Base-by-base conservation (phyloP, 2,329 filamentous ascomycete species). In the Cadophora luteo-olivacea region DNA sequence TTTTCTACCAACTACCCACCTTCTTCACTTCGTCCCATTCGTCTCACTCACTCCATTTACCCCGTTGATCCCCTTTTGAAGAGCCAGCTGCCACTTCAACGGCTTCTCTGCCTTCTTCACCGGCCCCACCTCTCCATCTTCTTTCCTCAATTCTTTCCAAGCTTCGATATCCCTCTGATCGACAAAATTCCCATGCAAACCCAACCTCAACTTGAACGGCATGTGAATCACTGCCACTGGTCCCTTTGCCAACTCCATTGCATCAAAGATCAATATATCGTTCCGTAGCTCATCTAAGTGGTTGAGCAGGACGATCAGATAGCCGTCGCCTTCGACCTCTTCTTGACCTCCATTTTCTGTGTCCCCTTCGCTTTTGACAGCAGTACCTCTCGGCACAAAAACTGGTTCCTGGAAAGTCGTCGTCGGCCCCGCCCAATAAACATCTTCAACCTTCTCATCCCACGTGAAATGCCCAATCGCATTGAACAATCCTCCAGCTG, bases 281-380 rank as follows among this genome's bases (percentile, higher is more conserved):
- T 78, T 79, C 7, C 75, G 67, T 48, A 77, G 64, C 32, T 76
- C 72, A 70, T 84, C 84, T 4, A 84, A 79, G 64, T 78, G 77
- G 58, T 78, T 78, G 25, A 78, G 54, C 4, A 79, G 63, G 1
- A 71, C 73, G 22, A 79, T 73, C 5, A 79, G 69, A 52, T 77
- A 79, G 0, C 78, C 78, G 9, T 78, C 78, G 2, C 77, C 78
- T 69, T 79, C 78, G 4, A 71, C 19, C 19, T 22, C 45, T 48
- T 48, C 45, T 48, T 48, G n/a, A n/a, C 16, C 22, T 22, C 45
- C 45, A 22, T 22, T 48, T 48, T 41, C 38, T 3, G 12, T 14
- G 5, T 14, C 38, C 14, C 7, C 3, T 9, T 41, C 14, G 7
- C 8, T 41, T 3, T 41, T 41, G 38, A 12, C 16, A 12, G 16